Evolutionary conservation across 176 grass and related monocot genomes (phyloP).

Genomic region (Oryza rufipogon): DNA sequence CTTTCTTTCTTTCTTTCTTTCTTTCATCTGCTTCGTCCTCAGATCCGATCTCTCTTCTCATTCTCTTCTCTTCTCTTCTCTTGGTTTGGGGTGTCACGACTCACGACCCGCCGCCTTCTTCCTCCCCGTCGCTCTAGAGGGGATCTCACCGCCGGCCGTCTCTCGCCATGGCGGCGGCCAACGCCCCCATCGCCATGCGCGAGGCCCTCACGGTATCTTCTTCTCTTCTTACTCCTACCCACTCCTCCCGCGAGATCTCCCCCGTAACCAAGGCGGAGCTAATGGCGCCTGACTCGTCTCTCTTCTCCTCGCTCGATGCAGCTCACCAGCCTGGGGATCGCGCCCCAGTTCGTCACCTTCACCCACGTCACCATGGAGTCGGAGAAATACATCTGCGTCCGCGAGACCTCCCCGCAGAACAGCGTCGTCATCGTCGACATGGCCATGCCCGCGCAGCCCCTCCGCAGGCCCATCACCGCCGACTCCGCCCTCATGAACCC

Average conservation of each 20-base stretch:
- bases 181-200: constrained; percentile 91
- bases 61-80: neutral
- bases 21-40: too few relatives aligned
- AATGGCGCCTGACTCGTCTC: neutral
- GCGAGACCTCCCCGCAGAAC: constrained; percentile 97
- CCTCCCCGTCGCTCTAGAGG: too few relatives aligned
- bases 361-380: constrained; percentile 99
- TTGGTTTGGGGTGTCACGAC: too few relatives aligned
- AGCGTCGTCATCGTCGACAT: constrained; percentile 98
- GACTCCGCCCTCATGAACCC: constrained; percentile 99
- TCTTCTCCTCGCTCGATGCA: constrained; percentile 28
- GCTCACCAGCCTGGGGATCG: constrained; percentile 92
- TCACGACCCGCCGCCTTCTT: neutral
- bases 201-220: constrained; percentile 79
- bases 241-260: neutral
- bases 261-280: neutral
- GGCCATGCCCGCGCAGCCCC: constrained; percentile 92
- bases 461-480: constrained; percentile 93
- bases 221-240: neutral
- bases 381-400: constrained; percentile 96
- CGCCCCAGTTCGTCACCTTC: constrained; percentile 96
- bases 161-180: constrained; percentile 92
- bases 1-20: too few relatives aligned
- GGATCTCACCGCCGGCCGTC: constrained; percentile 24
- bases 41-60: neutral